A percentile compares a stretch with the other conserved stretches of the same genome.
Conservation (phyloP, 1,284 basidiomycete species). For the Gomphus bonarii region DNA sequence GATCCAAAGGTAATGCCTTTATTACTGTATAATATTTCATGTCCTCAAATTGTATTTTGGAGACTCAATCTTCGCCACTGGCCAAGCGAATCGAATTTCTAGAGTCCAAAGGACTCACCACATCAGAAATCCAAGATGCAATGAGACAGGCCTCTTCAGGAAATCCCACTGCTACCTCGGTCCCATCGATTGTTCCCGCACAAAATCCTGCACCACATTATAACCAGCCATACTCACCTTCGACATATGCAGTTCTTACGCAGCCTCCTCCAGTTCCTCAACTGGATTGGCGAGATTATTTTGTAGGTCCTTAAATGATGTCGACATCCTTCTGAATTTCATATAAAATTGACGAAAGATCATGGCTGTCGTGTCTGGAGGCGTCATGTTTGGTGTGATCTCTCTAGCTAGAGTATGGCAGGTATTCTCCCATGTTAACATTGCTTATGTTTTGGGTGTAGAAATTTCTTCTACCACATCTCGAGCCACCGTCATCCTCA, state of each 20-base stretch:
- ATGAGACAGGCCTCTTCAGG: conserved; percentile 45
- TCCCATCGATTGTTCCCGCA: conserved; percentile 15
- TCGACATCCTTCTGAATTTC: not conserved
- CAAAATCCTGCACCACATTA: conserved; percentile 23
- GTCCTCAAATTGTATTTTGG: not conserved
- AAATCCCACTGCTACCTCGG: conserved; percentile 8
- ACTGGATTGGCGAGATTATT: conserved; percentile 91
- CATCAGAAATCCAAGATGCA: conserved; percentile 81
- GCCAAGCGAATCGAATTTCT: conserved; percentile 88
- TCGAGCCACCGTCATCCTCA: conserved; percentile 81
- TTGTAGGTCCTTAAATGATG: conserved; percentile 43
- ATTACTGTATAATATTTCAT: not conserved
- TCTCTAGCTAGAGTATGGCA: conserved; percentile 70
- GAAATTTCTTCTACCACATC: conserved; percentile 90
- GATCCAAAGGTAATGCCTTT: conserved; percentile 53
- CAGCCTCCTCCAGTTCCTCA: conserved; percentile 34
- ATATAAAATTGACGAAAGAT: conserved; percentile 48
- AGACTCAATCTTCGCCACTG: conserved; percentile 70
- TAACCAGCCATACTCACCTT: conserved; percentile 31
- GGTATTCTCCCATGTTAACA: conserved; percentile 6
- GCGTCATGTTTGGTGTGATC: conserved; percentile 81
- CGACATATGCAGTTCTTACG: conserved; percentile 28
- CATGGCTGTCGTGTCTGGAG: conserved; percentile 87
- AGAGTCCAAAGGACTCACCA: conserved; percentile 84
- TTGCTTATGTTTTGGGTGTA: conserved; percentile 22